phyloP scores from a whole-genome alignment of 352 stramenopile genomes.

The Globisporangium spiculum region DNA sequence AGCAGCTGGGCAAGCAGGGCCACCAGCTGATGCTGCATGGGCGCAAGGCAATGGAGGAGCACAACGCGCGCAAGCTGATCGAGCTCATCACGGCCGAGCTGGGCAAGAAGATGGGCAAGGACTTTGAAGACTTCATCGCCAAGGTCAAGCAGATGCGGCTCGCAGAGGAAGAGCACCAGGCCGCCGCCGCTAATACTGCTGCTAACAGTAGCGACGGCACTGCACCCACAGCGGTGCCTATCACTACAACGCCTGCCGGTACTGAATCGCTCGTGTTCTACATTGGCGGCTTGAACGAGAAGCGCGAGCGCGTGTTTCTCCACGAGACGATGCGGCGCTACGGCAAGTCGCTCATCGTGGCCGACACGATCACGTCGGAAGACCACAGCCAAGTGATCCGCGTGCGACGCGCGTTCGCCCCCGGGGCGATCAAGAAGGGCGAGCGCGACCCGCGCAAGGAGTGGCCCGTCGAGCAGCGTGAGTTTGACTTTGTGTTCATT shows the following conservation, averaged over 20 bases:
- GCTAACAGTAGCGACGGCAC: neutral
- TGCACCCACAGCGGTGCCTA: neutral
- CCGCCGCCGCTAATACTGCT: slow-evolving; percentile 5
- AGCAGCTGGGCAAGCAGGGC: slow-evolving; percentile 13
- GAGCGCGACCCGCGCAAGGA: slow-evolving; percentile 57
- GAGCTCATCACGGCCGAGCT: slow-evolving; percentile 51
- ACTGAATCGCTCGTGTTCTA: slow-evolving; percentile 59
- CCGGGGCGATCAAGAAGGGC: slow-evolving; percentile 35
- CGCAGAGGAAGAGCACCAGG: slow-evolving; percentile 20
- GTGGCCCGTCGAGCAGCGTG: slow-evolving; percentile 74
- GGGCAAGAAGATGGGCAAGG: slow-evolving; percentile 59
- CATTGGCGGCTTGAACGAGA: slow-evolving; percentile 79
- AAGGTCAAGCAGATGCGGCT: slow-evolving; percentile 47
- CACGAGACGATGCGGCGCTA: slow-evolving; percentile 89
- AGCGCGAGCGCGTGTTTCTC: slow-evolving; percentile 84
- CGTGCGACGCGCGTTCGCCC: slow-evolving; percentile 43
- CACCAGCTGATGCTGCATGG: slow-evolving; percentile 20
- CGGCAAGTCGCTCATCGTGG: slow-evolving; percentile 74
- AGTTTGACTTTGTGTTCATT: neutral
- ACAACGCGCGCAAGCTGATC: slow-evolving; percentile 53
- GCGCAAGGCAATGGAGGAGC: slow-evolving; percentile 34
- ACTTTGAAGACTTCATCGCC: slow-evolving; percentile 73
- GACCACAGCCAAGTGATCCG: slow-evolving; percentile 70
- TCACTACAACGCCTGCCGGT: neutral
- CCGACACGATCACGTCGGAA: slow-evolving; percentile 86